Conservation (phyloP, 306 rosid species). For the Pterocarpus macrocarpus region DNA sequence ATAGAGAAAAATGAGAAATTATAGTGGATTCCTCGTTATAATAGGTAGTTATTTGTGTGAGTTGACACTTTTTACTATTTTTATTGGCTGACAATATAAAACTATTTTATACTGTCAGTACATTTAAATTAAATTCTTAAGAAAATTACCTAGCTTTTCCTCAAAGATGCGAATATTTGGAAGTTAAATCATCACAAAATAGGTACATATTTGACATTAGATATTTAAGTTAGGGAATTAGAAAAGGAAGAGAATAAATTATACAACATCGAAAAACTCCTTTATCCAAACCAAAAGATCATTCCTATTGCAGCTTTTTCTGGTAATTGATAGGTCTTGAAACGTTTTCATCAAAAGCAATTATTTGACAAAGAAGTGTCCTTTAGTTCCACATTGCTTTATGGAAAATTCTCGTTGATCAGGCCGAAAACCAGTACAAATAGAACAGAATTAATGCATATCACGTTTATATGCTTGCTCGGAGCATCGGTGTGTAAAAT, state of each 20-base stretch:
- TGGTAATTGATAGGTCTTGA: background rate
- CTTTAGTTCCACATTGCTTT: background rate
- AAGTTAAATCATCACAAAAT: background rate
- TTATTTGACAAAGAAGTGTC: background rate
- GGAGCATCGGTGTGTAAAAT: background rate
- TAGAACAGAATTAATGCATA: background rate
- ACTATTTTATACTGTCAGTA: too few species aligned
- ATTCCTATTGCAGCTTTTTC: background rate
- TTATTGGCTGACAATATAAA: too few species aligned
- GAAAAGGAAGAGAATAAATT: background rate
- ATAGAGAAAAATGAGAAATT: too few species aligned
- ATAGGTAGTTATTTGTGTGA: too few species aligned
- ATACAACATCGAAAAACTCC: background rate
- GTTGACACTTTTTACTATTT: too few species aligned
- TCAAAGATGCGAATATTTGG: background rate
- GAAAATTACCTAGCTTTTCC: too few species aligned
- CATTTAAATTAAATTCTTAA: too few species aligned
- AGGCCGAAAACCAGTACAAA: background rate
- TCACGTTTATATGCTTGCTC: background rate
- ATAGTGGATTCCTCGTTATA: too few species aligned
- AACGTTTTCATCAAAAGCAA: background rate
- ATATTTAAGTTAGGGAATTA: background rate
- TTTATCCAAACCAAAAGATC: conserved; percentile 3
- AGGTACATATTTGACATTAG: background rate
- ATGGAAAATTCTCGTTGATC: background rate